Evolutionary conservation across 2,329 filamentous ascomycete species (phyloP).

Genomic region (Chrysosporium queenslandicum): DNA sequence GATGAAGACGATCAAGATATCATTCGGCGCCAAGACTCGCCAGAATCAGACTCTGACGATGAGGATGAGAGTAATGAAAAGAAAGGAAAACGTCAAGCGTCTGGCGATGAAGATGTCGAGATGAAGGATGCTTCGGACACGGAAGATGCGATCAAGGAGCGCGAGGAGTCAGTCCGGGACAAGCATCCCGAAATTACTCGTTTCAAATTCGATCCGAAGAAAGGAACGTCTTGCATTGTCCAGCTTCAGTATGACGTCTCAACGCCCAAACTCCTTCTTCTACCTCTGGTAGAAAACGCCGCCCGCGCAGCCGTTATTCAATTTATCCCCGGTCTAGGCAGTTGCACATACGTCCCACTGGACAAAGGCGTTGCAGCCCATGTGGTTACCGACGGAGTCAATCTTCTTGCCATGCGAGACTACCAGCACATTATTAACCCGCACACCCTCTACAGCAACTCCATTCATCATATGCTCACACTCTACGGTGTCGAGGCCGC

Average conservation of each 20-base stretch:
- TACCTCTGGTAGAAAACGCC: constrained; percentile 76
- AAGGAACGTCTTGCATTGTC: constrained; percentile 66
- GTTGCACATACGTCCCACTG: constrained; percentile 59
- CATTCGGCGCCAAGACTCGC: constrained; percentile 53
- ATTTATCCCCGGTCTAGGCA: constrained; percentile 66
- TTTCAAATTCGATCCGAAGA: constrained; percentile 69
- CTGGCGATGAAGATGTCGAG: constrained; percentile 30
- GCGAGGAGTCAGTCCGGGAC: constrained; percentile 55
- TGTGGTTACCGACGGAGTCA: constrained; percentile 74
- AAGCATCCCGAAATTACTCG: constrained; percentile 57
- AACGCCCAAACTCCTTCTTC: constrained; percentile 84
- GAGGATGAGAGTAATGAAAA: constrained; percentile 28
- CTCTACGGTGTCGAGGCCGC: constrained; percentile 92
- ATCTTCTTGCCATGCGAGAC: constrained; percentile 81
- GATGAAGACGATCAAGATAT: constrained; percentile 83
- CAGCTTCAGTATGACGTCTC: constrained; percentile 70
- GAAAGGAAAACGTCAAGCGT: constrained; percentile 1
- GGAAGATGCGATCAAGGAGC: constrained; percentile 36
- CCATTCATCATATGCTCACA: constrained; percentile 72
- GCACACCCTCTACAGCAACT: constrained; percentile 80
- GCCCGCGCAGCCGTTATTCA: constrained; percentile 73
- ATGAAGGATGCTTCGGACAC: constrained; percentile 25
- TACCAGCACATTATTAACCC: constrained; percentile 79
- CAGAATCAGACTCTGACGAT: constrained; percentile 47
- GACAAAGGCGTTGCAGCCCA: constrained; percentile 40